phyloP scores from a whole-genome alignment of 805 yeast species.

The Metschnikowia drakensbergensis region DNA sequence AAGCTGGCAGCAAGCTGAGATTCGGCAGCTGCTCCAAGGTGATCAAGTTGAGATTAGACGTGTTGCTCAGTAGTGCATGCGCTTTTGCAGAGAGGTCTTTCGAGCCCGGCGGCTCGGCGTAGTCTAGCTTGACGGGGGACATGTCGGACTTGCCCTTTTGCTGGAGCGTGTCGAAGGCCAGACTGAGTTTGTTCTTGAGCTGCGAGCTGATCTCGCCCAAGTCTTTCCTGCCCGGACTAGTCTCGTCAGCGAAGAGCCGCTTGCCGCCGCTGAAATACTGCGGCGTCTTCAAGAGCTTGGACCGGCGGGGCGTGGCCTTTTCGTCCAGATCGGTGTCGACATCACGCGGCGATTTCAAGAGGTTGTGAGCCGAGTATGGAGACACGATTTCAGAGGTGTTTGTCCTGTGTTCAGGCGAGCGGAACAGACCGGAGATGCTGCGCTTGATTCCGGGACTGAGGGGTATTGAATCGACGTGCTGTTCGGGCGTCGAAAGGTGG shows the following conservation, averaged over 20 bases:
- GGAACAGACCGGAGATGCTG: conserved; percentile 26
- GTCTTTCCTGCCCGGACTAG: conserved; percentile 27
- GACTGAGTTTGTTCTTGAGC: conserved; percentile 33
- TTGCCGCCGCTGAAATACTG: conserved; percentile 39
- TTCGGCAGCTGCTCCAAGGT: conserved; percentile 1
- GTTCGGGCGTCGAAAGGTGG: conserved; percentile 38
- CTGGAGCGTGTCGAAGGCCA: conserved; percentile 40
- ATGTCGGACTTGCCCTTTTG: conserved; percentile 16
- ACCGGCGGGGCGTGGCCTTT: conserved; percentile 17
- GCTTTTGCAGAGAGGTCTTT: conserved; percentile 21
- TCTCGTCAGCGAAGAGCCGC: conserved; percentile 32
- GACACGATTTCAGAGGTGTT: conserved; percentile 23
- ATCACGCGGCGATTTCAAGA: conserved; percentile 34
- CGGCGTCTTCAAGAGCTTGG: conserved; percentile 36
- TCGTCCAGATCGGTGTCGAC: conserved; percentile 31
- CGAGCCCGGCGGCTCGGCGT: conserved; percentile 15
- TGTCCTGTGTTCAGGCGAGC: conserved; percentile 34
- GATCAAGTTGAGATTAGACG: not conserved
- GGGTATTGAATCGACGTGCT: conserved; percentile 26
- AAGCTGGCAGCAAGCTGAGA: conserved; percentile 2
- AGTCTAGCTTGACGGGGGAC: conserved; percentile 21
- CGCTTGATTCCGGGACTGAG: conserved; percentile 40
- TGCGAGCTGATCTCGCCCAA: conserved; percentile 38
- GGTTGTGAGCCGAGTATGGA: conserved; percentile 24
- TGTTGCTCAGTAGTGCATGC: conserved; percentile 11